Percentiles rank a stretch among this genome's conserved stretches.
Conservation (phyloP, 1,284 basidiomycete genomes). For the Marasmius oreades region DNA sequence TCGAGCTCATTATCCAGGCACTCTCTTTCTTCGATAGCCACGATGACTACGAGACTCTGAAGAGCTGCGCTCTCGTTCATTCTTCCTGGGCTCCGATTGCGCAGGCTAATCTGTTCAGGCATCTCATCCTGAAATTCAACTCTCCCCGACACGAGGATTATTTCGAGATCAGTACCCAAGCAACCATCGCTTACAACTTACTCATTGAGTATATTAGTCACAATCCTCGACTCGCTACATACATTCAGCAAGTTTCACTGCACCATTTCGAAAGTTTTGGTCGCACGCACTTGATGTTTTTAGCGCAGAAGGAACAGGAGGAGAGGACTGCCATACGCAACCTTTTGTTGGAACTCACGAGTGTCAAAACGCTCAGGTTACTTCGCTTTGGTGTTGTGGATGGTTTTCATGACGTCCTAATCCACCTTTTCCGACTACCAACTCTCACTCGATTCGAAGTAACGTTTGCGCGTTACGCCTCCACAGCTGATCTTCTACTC, state of each 20-base stretch:
- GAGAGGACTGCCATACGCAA: neutral
- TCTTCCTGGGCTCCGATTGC: neutral
- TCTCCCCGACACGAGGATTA: constrained; percentile 1
- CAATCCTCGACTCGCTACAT: neutral
- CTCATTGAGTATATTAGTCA: neutral
- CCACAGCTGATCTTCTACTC: neutral
- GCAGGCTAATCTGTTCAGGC: neutral
- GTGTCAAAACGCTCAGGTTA: neutral
- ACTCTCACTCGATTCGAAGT: neutral
- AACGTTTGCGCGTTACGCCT: neutral
- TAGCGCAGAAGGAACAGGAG: neutral
- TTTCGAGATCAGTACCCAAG: neutral
- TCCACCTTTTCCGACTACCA: neutral
- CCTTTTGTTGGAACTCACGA: neutral
- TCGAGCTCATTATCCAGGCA: no score
- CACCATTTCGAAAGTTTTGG: neutral
- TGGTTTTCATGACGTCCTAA: neutral
- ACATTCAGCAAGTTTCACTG: neutral
- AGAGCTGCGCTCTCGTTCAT: neutral
- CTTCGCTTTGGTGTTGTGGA: neutral
- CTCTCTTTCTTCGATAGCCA: neutral
- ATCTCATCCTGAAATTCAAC: neutral
- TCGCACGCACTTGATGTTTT: neutral
- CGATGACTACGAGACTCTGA: neutral
- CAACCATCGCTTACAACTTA: neutral